These are phyloP conservation scores for Picea abies DNA, from an alignment of 83 land plant species.

Conservation along the genomic window DNA sequence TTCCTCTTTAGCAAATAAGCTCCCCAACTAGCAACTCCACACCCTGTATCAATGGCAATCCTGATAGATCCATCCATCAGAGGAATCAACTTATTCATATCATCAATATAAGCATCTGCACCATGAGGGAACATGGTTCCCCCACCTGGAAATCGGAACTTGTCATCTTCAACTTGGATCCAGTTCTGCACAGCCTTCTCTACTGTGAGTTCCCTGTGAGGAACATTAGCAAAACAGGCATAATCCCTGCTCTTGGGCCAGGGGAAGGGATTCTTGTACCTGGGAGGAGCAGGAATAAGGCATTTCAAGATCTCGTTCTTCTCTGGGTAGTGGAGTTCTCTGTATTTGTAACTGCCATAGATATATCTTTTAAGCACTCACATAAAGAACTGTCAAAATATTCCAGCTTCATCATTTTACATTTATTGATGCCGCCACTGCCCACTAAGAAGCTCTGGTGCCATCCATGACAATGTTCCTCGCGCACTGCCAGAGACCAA, in stretches of 20 bases:
- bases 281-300: conserved; percentile 25
- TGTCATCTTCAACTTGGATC: conserved; percentile 34
- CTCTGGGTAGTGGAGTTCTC: conserved; percentile 44
- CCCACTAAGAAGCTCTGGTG: no score
- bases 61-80: conserved; percentile 22
- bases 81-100: conserved; percentile 32
- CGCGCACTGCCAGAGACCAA: no score
- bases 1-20: no score
- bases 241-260: conserved; percentile 41
- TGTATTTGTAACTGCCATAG: conserved; percentile 7
- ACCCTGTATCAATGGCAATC: no score
- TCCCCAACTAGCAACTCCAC: no score
- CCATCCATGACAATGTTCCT: no score
- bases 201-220: conserved; percentile 27
- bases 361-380: no score
- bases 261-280: neutral
- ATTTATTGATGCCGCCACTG: no score
- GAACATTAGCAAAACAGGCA: conserved; percentile 46
- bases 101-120: conserved; percentile 32
- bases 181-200: conserved; percentile 42
- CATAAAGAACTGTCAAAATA: no score
- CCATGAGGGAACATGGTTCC: conserved; percentile 8
- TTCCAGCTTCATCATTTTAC: no score
- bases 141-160: no score
- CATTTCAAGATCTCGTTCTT: conserved; percentile 9